phyloP scores from a whole-genome alignment of 176 grass and related monocot species.

The Carex parvula region DNA sequence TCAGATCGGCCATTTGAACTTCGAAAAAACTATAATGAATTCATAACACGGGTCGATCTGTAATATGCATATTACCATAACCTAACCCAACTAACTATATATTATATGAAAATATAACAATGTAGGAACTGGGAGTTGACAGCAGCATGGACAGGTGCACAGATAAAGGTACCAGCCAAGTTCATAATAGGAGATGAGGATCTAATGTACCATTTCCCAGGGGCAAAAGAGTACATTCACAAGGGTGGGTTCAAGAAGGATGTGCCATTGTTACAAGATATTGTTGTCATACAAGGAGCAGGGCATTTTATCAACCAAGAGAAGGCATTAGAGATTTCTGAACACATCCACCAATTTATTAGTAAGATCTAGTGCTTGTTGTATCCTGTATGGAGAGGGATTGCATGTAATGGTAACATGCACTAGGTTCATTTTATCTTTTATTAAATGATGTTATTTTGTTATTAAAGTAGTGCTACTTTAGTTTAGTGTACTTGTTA shows the following conservation, averaged over 20 bases:
- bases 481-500: neutral
- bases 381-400: no score
- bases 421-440: neutral
- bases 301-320: constrained; percentile 57
- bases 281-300: constrained; percentile 32
- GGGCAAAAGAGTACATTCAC: constrained; percentile 45
- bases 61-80: no score
- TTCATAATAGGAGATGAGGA: constrained; percentile 45
- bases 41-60: no score
- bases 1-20: accelerated
- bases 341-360: constrained; percentile 42
- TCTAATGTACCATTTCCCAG: constrained; percentile 35
- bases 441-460: no score
- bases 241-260: constrained; percentile 36
- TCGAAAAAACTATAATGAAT: no score
- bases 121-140: constrained; percentile 47
- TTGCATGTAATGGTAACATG: no score
- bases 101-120: neutral
- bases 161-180: constrained; percentile 41
- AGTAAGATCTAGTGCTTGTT: constrained; percentile 5
- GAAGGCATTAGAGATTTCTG: constrained; percentile 29
- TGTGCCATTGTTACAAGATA: constrained; percentile 39
- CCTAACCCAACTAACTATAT: neutral
- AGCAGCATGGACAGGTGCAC: constrained; percentile 31
- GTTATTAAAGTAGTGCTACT: neutral